Evolutionary conservation across 768 basidiomycete species (phyloP).

Genomic region (Phlebiopsis gigantea): DNA sequence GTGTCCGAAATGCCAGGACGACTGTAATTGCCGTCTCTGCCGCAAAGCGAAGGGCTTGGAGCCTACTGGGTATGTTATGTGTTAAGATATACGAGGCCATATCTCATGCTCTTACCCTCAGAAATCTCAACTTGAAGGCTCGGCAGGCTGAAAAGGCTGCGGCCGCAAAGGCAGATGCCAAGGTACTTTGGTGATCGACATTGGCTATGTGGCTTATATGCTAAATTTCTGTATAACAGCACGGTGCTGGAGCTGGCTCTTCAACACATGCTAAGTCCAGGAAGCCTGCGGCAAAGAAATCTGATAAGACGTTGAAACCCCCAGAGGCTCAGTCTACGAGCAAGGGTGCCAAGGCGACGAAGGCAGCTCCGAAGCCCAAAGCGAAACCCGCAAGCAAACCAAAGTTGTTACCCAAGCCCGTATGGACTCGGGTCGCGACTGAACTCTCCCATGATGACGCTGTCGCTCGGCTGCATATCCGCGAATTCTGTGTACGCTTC

Average conservation of each 20-base stretch:
- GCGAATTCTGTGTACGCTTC: constrained; percentile 72
- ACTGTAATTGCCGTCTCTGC: constrained; percentile 66
- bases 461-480: constrained; percentile 61
- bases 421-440: constrained; percentile 46
- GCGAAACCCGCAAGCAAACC: constrained; percentile 9
- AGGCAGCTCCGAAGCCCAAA: constrained; percentile 15
- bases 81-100: too few relatives aligned
- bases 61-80: constrained; percentile 48
- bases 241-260: background rate
- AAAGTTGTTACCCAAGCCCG: constrained; percentile 37
- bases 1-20: constrained; percentile 62
- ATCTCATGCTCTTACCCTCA: too few relatives aligned
- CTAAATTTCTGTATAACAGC: too few relatives aligned
- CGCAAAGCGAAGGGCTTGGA: constrained; percentile 57
- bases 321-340: background rate
- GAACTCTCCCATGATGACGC: constrained; percentile 40
- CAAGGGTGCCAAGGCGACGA: constrained; percentile 1
- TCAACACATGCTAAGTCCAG: background rate
- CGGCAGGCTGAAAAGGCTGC: constrained; percentile 6
- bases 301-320: background rate
- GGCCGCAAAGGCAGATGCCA: constrained; percentile 2
- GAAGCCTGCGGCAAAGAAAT: constrained; percentile 2
- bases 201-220: too few relatives aligned
- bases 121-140: background rate
- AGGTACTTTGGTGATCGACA: too few relatives aligned